These are phyloP conservation scores for Peziza echinospora DNA, from an alignment of 495 filamentous ascomycete species.

Conservation along the genomic window DNA sequence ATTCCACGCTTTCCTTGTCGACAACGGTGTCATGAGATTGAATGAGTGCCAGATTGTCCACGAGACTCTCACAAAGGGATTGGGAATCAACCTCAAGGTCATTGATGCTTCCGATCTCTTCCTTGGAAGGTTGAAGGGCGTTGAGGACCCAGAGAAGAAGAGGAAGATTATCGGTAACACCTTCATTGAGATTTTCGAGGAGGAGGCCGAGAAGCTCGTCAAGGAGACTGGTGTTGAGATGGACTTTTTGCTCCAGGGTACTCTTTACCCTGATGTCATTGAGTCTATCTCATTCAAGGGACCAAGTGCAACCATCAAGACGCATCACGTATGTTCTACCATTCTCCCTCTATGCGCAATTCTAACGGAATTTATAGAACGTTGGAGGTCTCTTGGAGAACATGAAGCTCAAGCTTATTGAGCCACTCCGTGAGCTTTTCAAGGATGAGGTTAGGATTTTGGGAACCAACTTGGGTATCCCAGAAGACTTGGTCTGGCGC, in stretches of 20 bases:
- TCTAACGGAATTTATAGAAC: constrained; percentile 33
- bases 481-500: constrained; percentile 55
- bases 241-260: constrained; percentile 71
- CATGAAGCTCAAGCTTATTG: constrained; percentile 31
- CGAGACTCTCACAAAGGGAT: constrained; percentile 45
- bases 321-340: constrained; percentile 13
- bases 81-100: constrained; percentile 81
- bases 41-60: constrained; percentile 67
- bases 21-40: constrained; percentile 74
- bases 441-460: constrained; percentile 58
- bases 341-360: too few relatives aligned
- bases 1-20: constrained; percentile 72
- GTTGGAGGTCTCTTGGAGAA: constrained; percentile 47
- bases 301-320: constrained; percentile 64
- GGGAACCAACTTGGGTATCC: constrained; percentile 54
- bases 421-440: constrained; percentile 52
- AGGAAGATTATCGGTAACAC: constrained; percentile 74
- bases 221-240: constrained; percentile 45
- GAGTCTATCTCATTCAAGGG: constrained; percentile 67
- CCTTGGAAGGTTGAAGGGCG: constrained; percentile 48
- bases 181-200: constrained; percentile 69
- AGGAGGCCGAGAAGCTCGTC: constrained; percentile 54
- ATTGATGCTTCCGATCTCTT: constrained; percentile 62
- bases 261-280: constrained; percentile 45
- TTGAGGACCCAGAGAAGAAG: constrained; percentile 76